Evolutionary conservation across 2,329 filamentous ascomycete genomes (phyloP).

Genomic region (Xylariaceae sp.): DNA sequence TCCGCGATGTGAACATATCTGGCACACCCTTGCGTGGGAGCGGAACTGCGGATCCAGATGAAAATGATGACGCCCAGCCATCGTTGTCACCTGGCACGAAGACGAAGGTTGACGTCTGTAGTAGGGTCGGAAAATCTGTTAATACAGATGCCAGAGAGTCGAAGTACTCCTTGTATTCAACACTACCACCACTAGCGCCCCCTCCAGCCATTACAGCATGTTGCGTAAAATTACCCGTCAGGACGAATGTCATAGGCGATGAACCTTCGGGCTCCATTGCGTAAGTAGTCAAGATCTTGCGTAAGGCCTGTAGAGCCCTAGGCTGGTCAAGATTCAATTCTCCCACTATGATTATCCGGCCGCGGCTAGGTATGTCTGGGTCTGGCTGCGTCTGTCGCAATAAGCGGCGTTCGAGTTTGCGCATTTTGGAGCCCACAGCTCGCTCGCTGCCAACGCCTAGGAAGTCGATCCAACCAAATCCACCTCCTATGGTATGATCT

Average conservation of each 20-base stretch:
- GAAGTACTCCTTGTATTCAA: slow-evolving; percentile 97
- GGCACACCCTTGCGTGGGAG: slow-evolving; percentile 77
- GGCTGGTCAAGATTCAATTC: slow-evolving; percentile 88
- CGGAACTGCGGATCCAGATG: slow-evolving; percentile 72
- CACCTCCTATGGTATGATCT: slow-evolving; percentile 71
- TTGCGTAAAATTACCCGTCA: slow-evolving; percentile 83
- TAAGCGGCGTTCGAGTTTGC: slow-evolving; percentile 74
- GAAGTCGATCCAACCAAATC: slow-evolving; percentile 98
- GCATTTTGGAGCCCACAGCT: slow-evolving; percentile 82
- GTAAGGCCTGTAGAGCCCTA: slow-evolving; percentile 78
- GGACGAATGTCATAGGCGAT: slow-evolving; percentile 77
- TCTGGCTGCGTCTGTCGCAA: slow-evolving; percentile 50
- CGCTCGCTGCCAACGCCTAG: slow-evolving; percentile 89
- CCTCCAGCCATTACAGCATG: slow-evolving; percentile 71
- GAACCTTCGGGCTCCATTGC: slow-evolving; percentile 66
- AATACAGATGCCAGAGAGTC: slow-evolving; percentile 84
- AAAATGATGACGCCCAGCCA: slow-evolving; percentile 91
- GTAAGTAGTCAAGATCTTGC: slow-evolving; percentile 78
- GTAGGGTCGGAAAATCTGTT: slow-evolving; percentile 80
- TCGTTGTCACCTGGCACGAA: slow-evolving; percentile 98
- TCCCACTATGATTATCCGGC: slow-evolving; percentile 75
- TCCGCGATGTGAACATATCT: slow-evolving; percentile 85
- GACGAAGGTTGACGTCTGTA: slow-evolving; percentile 81
- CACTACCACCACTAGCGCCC: slow-evolving; percentile 76
- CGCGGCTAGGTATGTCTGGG: slow-evolving; percentile 45